Base-by-base conservation (phyloP, 306 rosid genomes). In the Datisca glomerata region DNA sequence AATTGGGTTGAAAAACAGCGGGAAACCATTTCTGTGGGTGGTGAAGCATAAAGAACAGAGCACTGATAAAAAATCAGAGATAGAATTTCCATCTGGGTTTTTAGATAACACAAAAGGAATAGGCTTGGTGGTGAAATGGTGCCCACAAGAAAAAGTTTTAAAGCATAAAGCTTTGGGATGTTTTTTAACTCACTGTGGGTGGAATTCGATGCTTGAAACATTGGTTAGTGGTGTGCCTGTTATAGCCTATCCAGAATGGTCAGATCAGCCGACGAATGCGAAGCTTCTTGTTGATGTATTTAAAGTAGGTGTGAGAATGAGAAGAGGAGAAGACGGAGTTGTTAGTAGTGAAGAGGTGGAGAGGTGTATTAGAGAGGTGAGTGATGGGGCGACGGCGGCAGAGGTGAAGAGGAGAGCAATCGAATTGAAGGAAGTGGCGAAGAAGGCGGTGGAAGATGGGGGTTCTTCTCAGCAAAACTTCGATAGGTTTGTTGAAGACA, bases 141-240 rank as follows among this genome's bases (percentile, higher is more conserved):
- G 92, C 36, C 21, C 60, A 0, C 92, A 80, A 25, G 80, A 69
- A 61, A 78, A 64, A 16, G 86, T 78, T 21, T 38, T 78, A 0
- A 66, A 56, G 69, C 85, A 80, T 64, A 40, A 52, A 9, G 59
- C 92, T 0, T 56, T 80, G 32, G 92, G 61, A 18, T 66, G 85
- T 18, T 75, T 80, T 12, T 1, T 80, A 43, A 75, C 73, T n/a
- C 84, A 75, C 0, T 56, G 75, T n/a, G 91, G 91, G 2, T 79
- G 91, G 84, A 79, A 65, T 58, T 79, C 91, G 0, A 53, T 56
- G 18, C 64, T 75, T 0, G 84, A 79, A 56, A 60, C 75, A 0
- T 18, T 75, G 37, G 65, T 50, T 0, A 2, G 66, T 0, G 81
- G 92, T 0, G 85, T 75, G 10, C 80, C 81, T 0, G 71, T 72